Base-by-base conservation (phyloP, 164 flowering plant species). In the Stephania yunnanensis region DNA sequence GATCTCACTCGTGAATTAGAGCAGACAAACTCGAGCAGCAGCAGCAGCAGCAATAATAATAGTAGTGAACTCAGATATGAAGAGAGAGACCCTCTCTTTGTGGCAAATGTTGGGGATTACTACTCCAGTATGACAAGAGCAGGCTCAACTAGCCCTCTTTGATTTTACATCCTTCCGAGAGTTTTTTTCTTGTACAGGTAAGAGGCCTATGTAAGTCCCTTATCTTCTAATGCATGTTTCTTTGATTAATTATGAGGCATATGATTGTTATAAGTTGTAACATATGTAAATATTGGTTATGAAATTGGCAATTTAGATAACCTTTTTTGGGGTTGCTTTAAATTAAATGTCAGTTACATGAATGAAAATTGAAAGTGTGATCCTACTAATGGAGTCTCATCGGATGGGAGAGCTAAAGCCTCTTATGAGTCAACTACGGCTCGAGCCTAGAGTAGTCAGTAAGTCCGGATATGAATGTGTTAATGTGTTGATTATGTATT, bases 81-180 rank as follows among this genome's bases (percentile, higher is more conserved):
- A 76, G 91, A 90, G 42, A 86, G 94, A 79, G 98, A 95, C 85
- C 99, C 99, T 1, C 84, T 95, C 8, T 95, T 95, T 78, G 98
- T 95, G 6, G 98, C 99, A 44, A 93, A 93, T 82, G 90, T 95
- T 25, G 96, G 95, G 70, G 93, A 89, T 80, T 87, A 86, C 78
- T 79, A 83, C 78, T 81, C 92, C 3, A 81, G 87, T 19, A 58
- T 84, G 74, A 73, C 87, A n/a, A 88, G 82, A 81, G 78, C 86
- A 1, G 84, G 89, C 71, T 82, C 94, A 29, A 65, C 86, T 2
- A 6, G 20, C 64, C 64, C 64, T 58, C 64, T 58, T 58, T 12
- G 2, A 3, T 6, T 15, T 58, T 15, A 58, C 64, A 15, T 58
- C 64, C 19, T 58, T 15, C 64, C 64, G 3, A 3, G 20, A 3